Conservation (phyloP, 208 protist genomes). For the Acanthamoeba royreba region DNA sequence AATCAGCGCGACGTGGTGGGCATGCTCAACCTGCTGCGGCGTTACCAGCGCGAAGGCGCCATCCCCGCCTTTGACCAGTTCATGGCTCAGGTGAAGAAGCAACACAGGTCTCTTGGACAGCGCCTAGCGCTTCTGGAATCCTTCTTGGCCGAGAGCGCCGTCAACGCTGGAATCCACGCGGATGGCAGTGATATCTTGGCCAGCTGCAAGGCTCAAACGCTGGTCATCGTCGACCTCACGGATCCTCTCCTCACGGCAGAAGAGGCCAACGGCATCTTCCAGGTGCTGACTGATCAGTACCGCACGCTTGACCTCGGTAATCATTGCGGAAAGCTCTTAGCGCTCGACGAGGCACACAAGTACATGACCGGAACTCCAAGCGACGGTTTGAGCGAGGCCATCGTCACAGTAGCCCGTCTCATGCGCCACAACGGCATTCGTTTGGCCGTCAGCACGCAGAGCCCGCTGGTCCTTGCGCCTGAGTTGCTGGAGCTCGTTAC, state of each 20-base stretch:
- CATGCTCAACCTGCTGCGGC: conserved; percentile 1
- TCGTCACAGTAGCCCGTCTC: conserved; percentile 33
- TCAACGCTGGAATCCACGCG: neutral
- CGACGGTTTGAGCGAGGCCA: conserved; percentile 33
- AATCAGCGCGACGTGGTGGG: neutral
- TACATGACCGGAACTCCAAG: neutral
- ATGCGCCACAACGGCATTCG: conserved; percentile 53
- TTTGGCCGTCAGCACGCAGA: conserved; percentile 44
- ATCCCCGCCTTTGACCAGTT: neutral
- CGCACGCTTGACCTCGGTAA: neutral
- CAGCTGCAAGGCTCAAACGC: neutral
- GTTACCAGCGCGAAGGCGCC: neutral
- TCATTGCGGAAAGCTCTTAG: conserved; percentile 39
- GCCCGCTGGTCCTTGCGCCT: neutral
- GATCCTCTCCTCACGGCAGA: conserved; percentile 28
- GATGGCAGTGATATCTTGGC: neutral
- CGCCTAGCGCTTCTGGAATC: neutral
- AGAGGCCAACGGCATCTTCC: conserved; percentile 47
- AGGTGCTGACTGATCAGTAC: conserved; percentile 47
- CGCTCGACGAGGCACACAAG: conserved; percentile 55
- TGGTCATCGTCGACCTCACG: conserved; percentile 37
- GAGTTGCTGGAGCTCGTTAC: conserved; percentile 53
- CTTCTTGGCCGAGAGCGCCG: neutral
- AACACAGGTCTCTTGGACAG: neutral
- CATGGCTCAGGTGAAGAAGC: neutral